Base-by-base conservation (phyloP, 495 filamentous ascomycete genomes). In the Hypomontagnella submonticulosa region DNA sequence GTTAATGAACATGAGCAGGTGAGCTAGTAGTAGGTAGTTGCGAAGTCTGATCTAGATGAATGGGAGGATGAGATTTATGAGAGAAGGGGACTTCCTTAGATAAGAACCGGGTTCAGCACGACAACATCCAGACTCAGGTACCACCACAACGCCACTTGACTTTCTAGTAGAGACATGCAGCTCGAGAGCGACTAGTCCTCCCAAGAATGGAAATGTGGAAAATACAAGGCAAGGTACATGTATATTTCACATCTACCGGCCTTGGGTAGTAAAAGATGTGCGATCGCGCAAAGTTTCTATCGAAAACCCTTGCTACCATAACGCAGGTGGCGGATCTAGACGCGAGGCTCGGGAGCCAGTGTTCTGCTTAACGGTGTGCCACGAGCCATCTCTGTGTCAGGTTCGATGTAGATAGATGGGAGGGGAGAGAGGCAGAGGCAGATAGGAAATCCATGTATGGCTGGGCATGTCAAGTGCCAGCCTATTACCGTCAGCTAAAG, bases 241-340 rank as follows among this genome's bases (percentile, higher is more conserved):
- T 41, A 58, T 54, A 41, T 51, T 42, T 34, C n/a, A n/a, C n/a
- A 13, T 49, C 15, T 38, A 36, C 32, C 9, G 46, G 59, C 19
- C 38, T 63, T 27, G 23, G 23, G 23, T 27, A n/a, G 55, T 57
- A 51, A 51, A 40, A 7, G 44, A 57, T 57, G 48, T 27, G 50
- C 38, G 19, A 61, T 60, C 42, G 49, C 55, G 49, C 56, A 16
- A 48, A 69, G 43, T 55, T 60, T 60, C 55, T 60, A 60, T 49
- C 32, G 36, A 50, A 27, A 38, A 47, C 48, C 66, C 66, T 51
- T 50, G 43, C 40, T 46, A 53, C 50, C 6, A 27, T 47, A 47
- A 43, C 52, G 60, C 55, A 69, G 57, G 60, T 63, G 66, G 66
- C 66, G 59, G 49, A 44, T 42, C 32, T 52, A 36, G 49, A 38